Evolutionary conservation across 257 asterid species (phyloP), one percentile per base, ranked within the genome.

Genomic region (Solanum stenotomum): DNA sequence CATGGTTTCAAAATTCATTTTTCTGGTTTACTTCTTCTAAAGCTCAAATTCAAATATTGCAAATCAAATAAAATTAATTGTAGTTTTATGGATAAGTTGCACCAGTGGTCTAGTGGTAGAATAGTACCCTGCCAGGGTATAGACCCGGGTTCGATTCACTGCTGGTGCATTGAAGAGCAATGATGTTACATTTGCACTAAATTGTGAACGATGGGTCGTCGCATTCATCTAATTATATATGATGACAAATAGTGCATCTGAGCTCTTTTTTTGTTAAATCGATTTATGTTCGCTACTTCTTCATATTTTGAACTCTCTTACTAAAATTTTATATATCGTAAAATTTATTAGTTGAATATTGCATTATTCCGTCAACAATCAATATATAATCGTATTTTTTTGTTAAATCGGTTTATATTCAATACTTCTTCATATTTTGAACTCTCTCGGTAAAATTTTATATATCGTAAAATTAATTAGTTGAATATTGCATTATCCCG

Each of bases 71-170:
- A 0, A 61, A 22, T 0, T 65, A 70, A 72, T 11, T 10, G 18
- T 37, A 37, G 10, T 0, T 0, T 10, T 0, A 22, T 3, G 6
- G 3, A 46, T 0, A 82, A 14, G 3, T 3, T 83, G 96, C 96
- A 93, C 95, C 93, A 92, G 93, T 92, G 98, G 98, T 94, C 98
- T 93, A 93, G 96, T 94, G 97, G 96, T 94, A 93, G 95, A 93
- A 93, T 94, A 95, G 93, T 91, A 94, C 94, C 91, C 95, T 94
- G 95, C 95, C 96, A 95, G 91, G 93, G 96, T 94, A 93, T 91
- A 94, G 93, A 92, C 95, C 92, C 93, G 94, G 93, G 97, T 94
- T 95, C 95, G 93, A 93, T 90, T 92, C 94, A 1, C 42, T 3
- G 42, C 10, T 8, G 0, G 0, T 38, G 10, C 42, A 8, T 38